phyloP scores from a whole-genome alignment of 2,329 filamentous ascomycete genomes.

The Penicillium paneum region DNA sequence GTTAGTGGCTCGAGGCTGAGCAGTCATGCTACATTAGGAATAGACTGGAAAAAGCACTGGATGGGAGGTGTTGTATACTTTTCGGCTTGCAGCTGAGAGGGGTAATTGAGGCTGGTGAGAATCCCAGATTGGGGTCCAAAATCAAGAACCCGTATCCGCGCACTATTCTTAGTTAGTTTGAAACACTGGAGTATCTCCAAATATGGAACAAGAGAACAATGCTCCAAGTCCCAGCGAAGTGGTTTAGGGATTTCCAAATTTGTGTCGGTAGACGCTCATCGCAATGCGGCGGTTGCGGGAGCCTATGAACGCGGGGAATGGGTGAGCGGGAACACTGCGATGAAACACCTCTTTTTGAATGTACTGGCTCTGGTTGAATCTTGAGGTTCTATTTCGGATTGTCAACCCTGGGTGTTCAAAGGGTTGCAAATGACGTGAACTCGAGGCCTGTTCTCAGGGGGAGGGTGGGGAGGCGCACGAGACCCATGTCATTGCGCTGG shows the following conservation, averaged over 20 bases:
- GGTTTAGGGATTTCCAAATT: constrained; percentile 7
- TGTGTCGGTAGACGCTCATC: constrained; percentile 19
- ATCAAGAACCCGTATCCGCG: neutral
- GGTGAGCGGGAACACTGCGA: neutral
- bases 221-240: neutral
- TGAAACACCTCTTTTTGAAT: constrained; percentile 1
- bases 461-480: constrained; percentile 10
- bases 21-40: neutral
- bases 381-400: constrained; percentile 4
- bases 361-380: constrained; percentile 8
- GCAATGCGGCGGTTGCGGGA: constrained; percentile 12
- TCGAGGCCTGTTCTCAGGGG: constrained; percentile 2
- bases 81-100: constrained; percentile 19
- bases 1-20: constrained; percentile 18
- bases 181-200: constrained; percentile 2
- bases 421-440: constrained; percentile 10
- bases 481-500: constrained; percentile 16
- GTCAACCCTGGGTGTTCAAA: neutral
- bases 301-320: constrained; percentile 11
- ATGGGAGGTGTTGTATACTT: neutral
- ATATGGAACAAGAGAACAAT: constrained; percentile 6
- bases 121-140: constrained; percentile 2
- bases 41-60: neutral
- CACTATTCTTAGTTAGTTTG: constrained; percentile 4
- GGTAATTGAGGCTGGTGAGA: neutral